Base-by-base conservation (phyloP, 768 basidiomycete genomes). In the Hemileccinum rubropunctum region DNA sequence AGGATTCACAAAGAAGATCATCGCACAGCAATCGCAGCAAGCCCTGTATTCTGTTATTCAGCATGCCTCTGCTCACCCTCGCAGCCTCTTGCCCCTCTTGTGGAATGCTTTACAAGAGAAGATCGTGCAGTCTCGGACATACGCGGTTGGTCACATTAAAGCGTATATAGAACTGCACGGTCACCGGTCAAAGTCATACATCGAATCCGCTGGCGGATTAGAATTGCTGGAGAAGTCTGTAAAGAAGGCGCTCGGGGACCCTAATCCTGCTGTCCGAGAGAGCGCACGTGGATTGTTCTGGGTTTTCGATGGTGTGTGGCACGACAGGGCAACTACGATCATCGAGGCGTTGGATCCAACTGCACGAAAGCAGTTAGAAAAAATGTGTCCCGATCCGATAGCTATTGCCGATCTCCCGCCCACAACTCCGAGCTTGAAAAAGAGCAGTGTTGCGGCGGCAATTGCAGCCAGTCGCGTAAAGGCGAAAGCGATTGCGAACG, bases 381-480 rank as follows among this genome's bases (percentile, higher is more conserved):
- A 88, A 70, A 82, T 73, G 2, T 91, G 91, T 57, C 91, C 92
- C 1, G 73, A 80, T 58, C 79, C 80, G 5, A 71, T 73, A 35
- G 63, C 47, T 11, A 57, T 75, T 17, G 71, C 70, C 12, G 55
- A 62, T 21, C 62, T 75, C 21, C 71, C 77, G 27, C 75, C 78
- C 3, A 79, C 80, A 8, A 81, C 86, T 14, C 80, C 80, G 44
- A 70, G 66, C 46, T 66, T 67, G 46, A 93, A 92, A 72, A 93
- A 93, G 68, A 81, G 81, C 39, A 91, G 89, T 50, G 75, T 94
- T 48, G 86, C 89, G 35, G 89, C 92, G 9, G 83, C 90, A 20
- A 89, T 95, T 59, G 93, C 93, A 35, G 91, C 93, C 18, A 94
- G 88, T 63, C 80, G 92, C 20, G 90, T 87, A 14, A 95, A 91